Evolutionary conservation across 768 basidiomycete genomes (phyloP), one percentile per base, ranked within the genome.

Genomic region (Collybiopsis luxurians): DNA sequence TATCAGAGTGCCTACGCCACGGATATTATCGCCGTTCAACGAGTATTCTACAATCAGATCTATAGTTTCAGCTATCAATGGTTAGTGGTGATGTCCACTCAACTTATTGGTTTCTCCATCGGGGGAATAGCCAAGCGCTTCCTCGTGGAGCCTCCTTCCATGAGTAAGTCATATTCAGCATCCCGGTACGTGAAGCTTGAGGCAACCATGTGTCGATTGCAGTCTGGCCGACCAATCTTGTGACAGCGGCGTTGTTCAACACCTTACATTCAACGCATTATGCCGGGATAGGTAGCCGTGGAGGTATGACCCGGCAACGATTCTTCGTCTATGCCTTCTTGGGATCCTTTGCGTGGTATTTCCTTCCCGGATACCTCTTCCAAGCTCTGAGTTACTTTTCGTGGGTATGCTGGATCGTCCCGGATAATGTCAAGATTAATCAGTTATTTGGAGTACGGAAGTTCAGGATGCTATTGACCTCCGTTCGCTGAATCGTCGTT

Each of bases 21-120:
- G 9, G 90, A 89, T 58, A 82, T 89, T 40, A 76, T 89, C 40
- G 86, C 87, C n/a, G 87, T 90, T 11, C 89, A 90, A 62, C 73
- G 85, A 13, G 82, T 89, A 9, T 89, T 78, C 65, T 92, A 90
- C 64, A 72, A 84, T 61, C 88, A 84, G 66, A 77, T 68, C 59
- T 87, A 83, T 66, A 76, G 77, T 58, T 89, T 80, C 57, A 66
- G 71, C 27, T 81, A 91, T 69, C 87, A 90, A 72, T 88, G 89
- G 85, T 81, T 91, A 69, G 71, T 91, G 19, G 86, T 92, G 23
- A 83, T 91, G 72, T 86, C 83, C 30, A 85, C 85, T 1, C 86
- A 88, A 63, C 72, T 90, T 55, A 90, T 92, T 53, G 90, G 92
- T 13, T 92, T 92, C 75, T 91, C 89, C 4, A 83, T 92, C 55